Conservation (phyloP, 257 asterid genomes). For the Solanum dulcamara region DNA sequence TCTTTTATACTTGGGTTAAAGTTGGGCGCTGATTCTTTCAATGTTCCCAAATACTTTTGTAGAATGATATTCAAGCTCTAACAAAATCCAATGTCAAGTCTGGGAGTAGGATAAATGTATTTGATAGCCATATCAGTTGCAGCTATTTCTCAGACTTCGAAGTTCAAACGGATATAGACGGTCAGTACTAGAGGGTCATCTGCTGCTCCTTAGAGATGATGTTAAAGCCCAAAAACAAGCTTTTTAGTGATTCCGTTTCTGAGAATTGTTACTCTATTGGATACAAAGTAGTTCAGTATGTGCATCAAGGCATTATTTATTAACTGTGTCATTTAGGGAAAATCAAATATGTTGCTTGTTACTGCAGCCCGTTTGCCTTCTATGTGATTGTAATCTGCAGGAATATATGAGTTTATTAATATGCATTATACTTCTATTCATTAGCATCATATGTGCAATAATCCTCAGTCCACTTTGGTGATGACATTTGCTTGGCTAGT, state of each 20-base stretch:
- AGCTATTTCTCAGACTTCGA: neutral
- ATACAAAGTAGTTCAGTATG: neutral
- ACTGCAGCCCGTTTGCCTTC: neutral
- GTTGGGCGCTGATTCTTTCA: neutral
- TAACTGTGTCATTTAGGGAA: neutral
- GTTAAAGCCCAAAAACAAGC: neutral
- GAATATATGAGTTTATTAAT: neutral
- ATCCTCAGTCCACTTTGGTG: neutral
- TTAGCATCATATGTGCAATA: neutral
- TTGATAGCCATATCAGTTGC: neutral
- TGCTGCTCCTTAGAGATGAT: neutral
- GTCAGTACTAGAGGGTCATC: neutral
- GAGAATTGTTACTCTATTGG: neutral
- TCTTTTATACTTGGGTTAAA: neutral
- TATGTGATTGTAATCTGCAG: neutral
- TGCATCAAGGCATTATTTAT: neutral
- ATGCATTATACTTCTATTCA: neutral
- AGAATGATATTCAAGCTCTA: neutral
- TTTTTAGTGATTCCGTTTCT: neutral
- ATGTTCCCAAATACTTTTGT: neutral
- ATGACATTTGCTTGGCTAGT: neutral
- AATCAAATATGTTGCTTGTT: neutral
- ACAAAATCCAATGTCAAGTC: neutral
- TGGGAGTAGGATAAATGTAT: neutral
- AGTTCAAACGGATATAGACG: neutral